Base-by-base conservation (phyloP, 1,139 yeast genomes). In the Diutina catenulata region DNA sequence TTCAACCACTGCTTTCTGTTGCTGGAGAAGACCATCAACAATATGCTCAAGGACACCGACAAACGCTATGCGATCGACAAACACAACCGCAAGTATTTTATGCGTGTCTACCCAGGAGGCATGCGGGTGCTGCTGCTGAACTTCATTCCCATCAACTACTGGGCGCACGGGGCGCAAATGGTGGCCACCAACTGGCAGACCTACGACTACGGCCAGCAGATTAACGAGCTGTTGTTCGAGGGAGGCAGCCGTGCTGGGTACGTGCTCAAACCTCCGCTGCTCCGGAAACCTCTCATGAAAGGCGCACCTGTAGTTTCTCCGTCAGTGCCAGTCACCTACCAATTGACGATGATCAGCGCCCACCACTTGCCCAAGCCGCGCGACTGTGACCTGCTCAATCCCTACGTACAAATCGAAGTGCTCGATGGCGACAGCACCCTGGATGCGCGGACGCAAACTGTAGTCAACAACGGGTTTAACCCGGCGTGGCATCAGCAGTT, bases 111-210 rank as follows among this genome's bases (percentile, higher is more conserved):
- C 52, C 99, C 99, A 0, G 78, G 94, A 0, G 78, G 76, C 10
- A 70, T 76, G 41, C 62, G 97, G 37, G 67, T 84, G 42, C 78
- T 68, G 39, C 86, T 95, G 2, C 68, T 86, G 3, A 91, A 91
- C 50, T 88, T 84, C 50, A 69, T 70, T 33, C 97, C 98, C 0
- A 60, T 83, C 4, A 59, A 58, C 0, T 86, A 74, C 50, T 91
- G 99, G 98, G 65, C 67, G 37, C 64, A 71, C 39, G 99, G 99
- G 0, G 80, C 72, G 4, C 98, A 91, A 52, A 74, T 93, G 87
- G 97, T 84, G 3, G 97, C 98, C 0, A 78, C 95, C 2, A 91
- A 91, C 52, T 93, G 97, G 97, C 98, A 91, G 56, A 81, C 94
- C 0, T 80, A 76, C 53, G 98, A 91, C 51, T 45, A 76, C 18